Conservation (phyloP, 163 green algal species). For the Trebouxia gelatinosa region DNA sequence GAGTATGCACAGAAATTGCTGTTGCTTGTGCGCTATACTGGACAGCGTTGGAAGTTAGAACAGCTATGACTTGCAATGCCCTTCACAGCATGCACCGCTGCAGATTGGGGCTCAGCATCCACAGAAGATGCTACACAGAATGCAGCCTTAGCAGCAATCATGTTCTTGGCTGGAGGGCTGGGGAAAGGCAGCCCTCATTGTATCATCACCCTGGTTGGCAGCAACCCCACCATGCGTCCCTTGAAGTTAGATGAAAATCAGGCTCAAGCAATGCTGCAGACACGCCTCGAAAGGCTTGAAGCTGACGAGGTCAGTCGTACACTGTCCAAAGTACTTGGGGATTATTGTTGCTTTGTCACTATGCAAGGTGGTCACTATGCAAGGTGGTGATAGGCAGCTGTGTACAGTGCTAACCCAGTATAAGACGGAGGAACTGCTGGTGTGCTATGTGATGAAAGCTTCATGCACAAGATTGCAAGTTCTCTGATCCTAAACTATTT, state of each 20-base stretch:
- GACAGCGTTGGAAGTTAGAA: too few relatives aligned
- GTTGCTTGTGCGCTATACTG: too few relatives aligned
- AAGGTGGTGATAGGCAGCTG: background rate
- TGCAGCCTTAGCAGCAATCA: slow-evolving; percentile 9
- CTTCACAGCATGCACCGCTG: too few relatives aligned
- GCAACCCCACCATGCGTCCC: background rate
- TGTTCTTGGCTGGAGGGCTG: background rate
- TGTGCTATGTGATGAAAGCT: too few relatives aligned
- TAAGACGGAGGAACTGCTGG: background rate
- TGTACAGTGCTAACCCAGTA: background rate
- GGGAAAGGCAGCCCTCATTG: slow-evolving; percentile 12
- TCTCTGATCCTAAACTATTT: too few relatives aligned
- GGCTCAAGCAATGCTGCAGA: background rate
- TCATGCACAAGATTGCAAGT: too few relatives aligned
- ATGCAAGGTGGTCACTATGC: too few relatives aligned
- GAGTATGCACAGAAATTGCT: too few relatives aligned
- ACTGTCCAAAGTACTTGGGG: too few relatives aligned
- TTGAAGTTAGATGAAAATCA: background rate
- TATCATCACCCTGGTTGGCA: slow-evolving; percentile 16
- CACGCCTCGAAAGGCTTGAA: background rate
- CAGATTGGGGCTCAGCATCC: slow-evolving; percentile 24
- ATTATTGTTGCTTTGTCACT: too few relatives aligned
- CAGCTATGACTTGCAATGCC: too few relatives aligned
- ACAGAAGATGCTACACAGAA: slow-evolving; percentile 25
- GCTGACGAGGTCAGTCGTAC: background rate